These are phyloP conservation scores for Tolypocladium amazonense DNA, from an alignment of 2,329 filamentous ascomycete genomes.

Conservation along the genomic window DNA sequence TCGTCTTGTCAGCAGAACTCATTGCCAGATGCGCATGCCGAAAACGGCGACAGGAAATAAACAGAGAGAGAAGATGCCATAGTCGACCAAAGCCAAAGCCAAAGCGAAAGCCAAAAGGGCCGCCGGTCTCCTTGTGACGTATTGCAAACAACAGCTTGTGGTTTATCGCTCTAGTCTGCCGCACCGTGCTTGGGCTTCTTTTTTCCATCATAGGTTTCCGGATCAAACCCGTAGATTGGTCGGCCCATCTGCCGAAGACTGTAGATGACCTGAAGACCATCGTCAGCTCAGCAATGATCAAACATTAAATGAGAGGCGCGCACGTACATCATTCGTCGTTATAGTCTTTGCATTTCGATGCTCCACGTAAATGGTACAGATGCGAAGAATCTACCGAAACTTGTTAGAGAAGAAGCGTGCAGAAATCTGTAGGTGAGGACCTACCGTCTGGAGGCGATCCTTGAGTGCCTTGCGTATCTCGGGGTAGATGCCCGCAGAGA, in stretches of 20 bases:
- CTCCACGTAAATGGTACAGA: slow-evolving; percentile 41
- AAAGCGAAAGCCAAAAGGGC: too few species aligned
- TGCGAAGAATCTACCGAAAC: slow-evolving; percentile 36
- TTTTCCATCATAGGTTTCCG: slow-evolving; percentile 17
- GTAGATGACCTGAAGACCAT: slow-evolving; percentile 39
- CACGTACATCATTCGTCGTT: slow-evolving; percentile 48
- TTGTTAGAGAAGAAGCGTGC: neutral
- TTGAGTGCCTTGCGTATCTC: slow-evolving; percentile 45
- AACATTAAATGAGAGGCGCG: too few species aligned
- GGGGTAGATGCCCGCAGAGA: slow-evolving; percentile 53
- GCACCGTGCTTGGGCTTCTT: slow-evolving; percentile 2
- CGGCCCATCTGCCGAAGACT: slow-evolving; percentile 35
- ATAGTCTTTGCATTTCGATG: slow-evolving; percentile 50
- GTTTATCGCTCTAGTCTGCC: neutral
- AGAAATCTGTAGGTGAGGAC: slow-evolving; percentile 1
- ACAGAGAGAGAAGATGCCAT: neutral
- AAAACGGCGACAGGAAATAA: slow-evolving; percentile 3
- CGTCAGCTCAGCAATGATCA: slow-evolving; percentile 1
- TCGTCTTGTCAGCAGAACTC: neutral
- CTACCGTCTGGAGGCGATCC: slow-evolving; percentile 34
- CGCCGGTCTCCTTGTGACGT: neutral
- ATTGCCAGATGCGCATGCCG: neutral
- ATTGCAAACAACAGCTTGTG: too few species aligned
- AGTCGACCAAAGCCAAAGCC: neutral
- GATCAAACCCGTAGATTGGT: slow-evolving; percentile 50